Evolutionary conservation across 148 eudicot species (phyloP).

Genomic region (Silene uniflora): DNA sequence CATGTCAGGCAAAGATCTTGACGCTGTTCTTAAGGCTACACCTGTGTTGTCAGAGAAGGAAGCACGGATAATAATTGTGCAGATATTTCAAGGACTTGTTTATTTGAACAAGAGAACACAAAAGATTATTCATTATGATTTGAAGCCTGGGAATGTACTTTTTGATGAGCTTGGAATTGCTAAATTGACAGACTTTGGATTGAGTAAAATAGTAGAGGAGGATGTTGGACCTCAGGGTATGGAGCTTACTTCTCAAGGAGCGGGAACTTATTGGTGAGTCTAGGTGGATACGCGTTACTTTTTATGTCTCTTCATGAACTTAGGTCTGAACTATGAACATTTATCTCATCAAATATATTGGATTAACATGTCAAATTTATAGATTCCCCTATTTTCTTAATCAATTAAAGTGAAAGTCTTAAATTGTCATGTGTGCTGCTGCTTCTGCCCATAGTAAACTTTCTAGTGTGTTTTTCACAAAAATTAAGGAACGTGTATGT

Average conservation of each 20-base stretch:
- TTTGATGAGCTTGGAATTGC: constrained; percentile 95
- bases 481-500: no score
- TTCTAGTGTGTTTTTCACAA: no score
- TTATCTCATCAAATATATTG: not conserved
- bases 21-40: constrained; percentile 89
- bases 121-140: constrained; percentile 90
- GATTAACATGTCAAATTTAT: not conserved
- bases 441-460: not conserved
- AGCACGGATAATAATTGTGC: constrained; percentile 90
- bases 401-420: not conserved
- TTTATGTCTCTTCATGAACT: not conserved
- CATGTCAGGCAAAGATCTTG: constrained; percentile 92
- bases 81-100: constrained; percentile 93
- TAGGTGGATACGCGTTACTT: not conserved
- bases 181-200: constrained; percentile 94
- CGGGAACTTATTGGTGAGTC: constrained; percentile 98
- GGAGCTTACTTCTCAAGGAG: constrained; percentile 99
- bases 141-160: constrained; percentile 96
- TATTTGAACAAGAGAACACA: constrained; percentile 89
- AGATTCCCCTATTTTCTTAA: constrained; percentile 2
- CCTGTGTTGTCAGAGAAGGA: constrained; percentile 87
- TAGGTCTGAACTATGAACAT: not conserved
- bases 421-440: not conserved
- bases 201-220: constrained; percentile 97
- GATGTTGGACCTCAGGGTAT: constrained; percentile 94